A percentile compares a stretch with the other conserved stretches of the same genome.
Evolutionary conservation across 2,329 filamentous ascomycete genomes (phyloP).

Genomic region (Ophiostoma populinum): DNA sequence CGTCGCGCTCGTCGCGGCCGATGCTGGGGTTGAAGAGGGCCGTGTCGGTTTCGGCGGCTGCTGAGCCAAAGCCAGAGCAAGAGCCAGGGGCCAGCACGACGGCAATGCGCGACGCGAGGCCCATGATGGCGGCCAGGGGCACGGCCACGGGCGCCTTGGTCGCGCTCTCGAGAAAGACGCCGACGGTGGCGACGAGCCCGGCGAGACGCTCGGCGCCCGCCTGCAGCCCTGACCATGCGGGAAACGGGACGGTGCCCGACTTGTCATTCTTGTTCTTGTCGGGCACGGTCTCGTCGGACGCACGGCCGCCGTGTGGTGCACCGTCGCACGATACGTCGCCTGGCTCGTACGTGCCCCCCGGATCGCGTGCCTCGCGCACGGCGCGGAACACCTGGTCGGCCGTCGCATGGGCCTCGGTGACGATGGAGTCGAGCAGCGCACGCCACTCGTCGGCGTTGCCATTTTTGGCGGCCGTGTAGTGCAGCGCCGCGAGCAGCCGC

Average conservation of each 20-base stretch:
- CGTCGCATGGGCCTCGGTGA: slow-evolving; percentile 50
- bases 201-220: slow-evolving; percentile 54
- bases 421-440: slow-evolving; percentile 41
- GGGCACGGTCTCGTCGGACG: slow-evolving; percentile 23
- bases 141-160: slow-evolving; percentile 50
- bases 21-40: slow-evolving; percentile 56
- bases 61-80: not conserved
- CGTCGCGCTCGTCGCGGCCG: slow-evolving; percentile 64
- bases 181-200: slow-evolving; percentile 47
- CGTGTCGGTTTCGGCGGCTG: slow-evolving; percentile 25
- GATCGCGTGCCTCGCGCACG: slow-evolving; percentile 68
- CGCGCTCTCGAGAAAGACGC: slow-evolving; percentile 41
- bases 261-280: slow-evolving; percentile 16
- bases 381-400: slow-evolving; percentile 64
- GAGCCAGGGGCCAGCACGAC: slow-evolving; percentile 44
- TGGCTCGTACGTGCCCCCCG: slow-evolving; percentile 34
- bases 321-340: slow-evolving; percentile 24
- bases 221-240: slow-evolving; percentile 56
- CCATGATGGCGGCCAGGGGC: slow-evolving; percentile 49
- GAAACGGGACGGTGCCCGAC: no score
- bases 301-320: slow-evolving; percentile 29
- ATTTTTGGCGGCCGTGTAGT: slow-evolving; percentile 68
- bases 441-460: slow-evolving; percentile 63
- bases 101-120: slow-evolving; percentile 53
- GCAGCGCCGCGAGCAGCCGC: slow-evolving; percentile 50